Conservation (phyloP, 441 rosid genomes). For the Gossypium davidsonii region DNA sequence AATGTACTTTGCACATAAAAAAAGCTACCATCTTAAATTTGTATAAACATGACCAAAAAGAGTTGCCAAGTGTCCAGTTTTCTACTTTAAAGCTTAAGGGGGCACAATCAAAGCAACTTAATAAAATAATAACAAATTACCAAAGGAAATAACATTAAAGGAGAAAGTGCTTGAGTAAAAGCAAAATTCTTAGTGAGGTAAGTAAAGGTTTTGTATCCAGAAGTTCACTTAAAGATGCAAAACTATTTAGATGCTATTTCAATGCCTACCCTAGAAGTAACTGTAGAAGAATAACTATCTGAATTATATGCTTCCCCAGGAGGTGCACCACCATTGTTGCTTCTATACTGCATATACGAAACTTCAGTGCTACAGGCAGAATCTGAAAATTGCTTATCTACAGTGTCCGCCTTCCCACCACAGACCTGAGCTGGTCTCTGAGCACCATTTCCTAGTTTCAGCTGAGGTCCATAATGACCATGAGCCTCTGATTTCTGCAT, state of each 20-base stretch:
- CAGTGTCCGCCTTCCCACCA: constrained; percentile 15
- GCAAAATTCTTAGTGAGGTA: constrained; percentile 1
- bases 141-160: not conserved
- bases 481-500: constrained; percentile 14
- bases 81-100: not conserved
- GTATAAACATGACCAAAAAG: not conserved
- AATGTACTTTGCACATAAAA: not conserved
- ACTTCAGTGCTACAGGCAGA: constrained; percentile 46
- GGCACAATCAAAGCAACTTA: not conserved
- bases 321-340: constrained; percentile 24
- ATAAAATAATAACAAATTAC: not conserved
- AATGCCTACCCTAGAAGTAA: constrained; percentile 22
- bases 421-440: constrained; percentile 21
- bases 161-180: not conserved
- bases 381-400: constrained; percentile 37
- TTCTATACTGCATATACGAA: constrained; percentile 29
- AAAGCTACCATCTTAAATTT: not conserved
- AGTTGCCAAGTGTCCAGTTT: not conserved
- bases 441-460: constrained; percentile 16
- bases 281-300: constrained; percentile 28
- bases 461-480: constrained; percentile 11
- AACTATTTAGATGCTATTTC: constrained; percentile 29
- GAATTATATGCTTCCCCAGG: constrained; percentile 20
- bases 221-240: constrained; percentile 6
- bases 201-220: not conserved